A percentile compares a stretch with the other conserved stretches of the same genome.
Evolutionary conservation across 2,329 filamentous ascomycete species (phyloP).

Genomic region (Macroventuria anomochaeta): DNA sequence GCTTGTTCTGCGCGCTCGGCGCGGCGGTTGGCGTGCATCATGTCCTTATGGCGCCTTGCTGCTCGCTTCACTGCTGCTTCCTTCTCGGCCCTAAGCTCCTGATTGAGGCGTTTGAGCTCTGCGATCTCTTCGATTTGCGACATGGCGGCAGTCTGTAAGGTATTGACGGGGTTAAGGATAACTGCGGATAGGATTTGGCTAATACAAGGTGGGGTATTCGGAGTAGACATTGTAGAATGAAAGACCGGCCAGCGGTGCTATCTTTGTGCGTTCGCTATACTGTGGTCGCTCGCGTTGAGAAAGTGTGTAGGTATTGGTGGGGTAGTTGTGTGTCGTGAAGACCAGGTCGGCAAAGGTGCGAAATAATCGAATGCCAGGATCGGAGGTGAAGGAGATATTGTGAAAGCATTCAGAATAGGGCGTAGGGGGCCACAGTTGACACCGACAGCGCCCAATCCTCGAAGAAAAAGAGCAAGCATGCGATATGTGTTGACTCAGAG

Average conservation of each 20-base stretch:
- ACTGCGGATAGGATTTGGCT: neutral
- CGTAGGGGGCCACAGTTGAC: neutral
- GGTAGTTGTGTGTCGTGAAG: neutral
- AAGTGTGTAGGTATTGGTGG: neutral
- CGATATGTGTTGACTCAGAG: too few relatives aligned
- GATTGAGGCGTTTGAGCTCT: neutral
- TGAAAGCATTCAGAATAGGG: neutral
- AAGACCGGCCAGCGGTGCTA: neutral
- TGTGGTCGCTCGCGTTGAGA: neutral
- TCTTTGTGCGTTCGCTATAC: neutral
- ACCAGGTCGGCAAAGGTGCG: neutral
- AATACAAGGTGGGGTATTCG: neutral
- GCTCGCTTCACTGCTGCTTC: neutral
- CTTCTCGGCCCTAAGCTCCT: neutral
- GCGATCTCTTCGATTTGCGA: neutral
- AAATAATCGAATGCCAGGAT: neutral
- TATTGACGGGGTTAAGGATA: too few relatives aligned
- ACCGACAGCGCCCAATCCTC: neutral
- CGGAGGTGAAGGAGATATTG: constrained; percentile 6
- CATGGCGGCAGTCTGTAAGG: neutral
- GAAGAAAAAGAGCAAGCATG: too few relatives aligned
- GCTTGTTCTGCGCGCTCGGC: constrained; percentile 9
- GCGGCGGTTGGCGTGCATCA: constrained; percentile 5
- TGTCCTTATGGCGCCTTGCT: neutral
- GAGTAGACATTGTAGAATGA: neutral